These are phyloP conservation scores for Zizania palustris DNA, from an alignment of 202 grass and related monocot genomes.

Conservation along the genomic window DNA sequence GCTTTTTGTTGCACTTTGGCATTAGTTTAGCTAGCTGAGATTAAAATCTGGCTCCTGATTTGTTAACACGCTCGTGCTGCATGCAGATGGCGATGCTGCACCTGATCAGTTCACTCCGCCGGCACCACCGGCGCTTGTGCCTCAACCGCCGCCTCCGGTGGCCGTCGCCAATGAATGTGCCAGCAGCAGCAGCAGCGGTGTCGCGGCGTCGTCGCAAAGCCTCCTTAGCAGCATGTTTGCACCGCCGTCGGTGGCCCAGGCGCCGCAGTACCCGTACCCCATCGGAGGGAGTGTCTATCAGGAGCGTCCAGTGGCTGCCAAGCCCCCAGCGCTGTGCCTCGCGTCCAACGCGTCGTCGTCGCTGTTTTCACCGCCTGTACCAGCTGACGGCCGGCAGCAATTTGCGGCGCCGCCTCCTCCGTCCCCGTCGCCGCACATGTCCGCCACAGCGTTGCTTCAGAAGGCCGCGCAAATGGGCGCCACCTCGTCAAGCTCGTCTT, in stretches of 20 bases:
- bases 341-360: slow-evolving; percentile 52
- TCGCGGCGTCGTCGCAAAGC: slow-evolving; percentile 50
- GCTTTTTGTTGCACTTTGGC: slow-evolving; percentile 43
- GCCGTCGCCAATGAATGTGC: slow-evolving; percentile 35
- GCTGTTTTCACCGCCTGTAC: slow-evolving; percentile 39
- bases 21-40: slow-evolving; percentile 16
- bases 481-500: slow-evolving; percentile 63
- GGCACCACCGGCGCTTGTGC: neutral
- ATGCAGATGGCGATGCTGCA: slow-evolving; percentile 50
- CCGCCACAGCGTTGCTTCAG: slow-evolving; percentile 86
- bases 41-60: slow-evolving; percentile 38
- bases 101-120: slow-evolving; percentile 50
- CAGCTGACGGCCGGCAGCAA: slow-evolving; percentile 44
- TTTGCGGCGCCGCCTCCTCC: slow-evolving; percentile 49
- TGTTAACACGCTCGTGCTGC: slow-evolving; percentile 25
- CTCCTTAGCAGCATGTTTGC: slow-evolving; percentile 74
- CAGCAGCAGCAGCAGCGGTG: slow-evolving; percentile 48
- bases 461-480: slow-evolving; percentile 94
- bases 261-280: slow-evolving; percentile 43
- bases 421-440: slow-evolving; percentile 73
- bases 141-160: slow-evolving; percentile 8
- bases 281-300: slow-evolving; percentile 10
- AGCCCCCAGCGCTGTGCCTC: slow-evolving; percentile 75
- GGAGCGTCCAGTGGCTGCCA: slow-evolving; percentile 35
- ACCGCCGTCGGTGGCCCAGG: slow-evolving; percentile 43